Evolutionary conservation across 2,329 filamentous ascomycete genomes (phyloP), one percentile per base, ranked within the genome.

Genomic region (Aureobasidium lini): DNA sequence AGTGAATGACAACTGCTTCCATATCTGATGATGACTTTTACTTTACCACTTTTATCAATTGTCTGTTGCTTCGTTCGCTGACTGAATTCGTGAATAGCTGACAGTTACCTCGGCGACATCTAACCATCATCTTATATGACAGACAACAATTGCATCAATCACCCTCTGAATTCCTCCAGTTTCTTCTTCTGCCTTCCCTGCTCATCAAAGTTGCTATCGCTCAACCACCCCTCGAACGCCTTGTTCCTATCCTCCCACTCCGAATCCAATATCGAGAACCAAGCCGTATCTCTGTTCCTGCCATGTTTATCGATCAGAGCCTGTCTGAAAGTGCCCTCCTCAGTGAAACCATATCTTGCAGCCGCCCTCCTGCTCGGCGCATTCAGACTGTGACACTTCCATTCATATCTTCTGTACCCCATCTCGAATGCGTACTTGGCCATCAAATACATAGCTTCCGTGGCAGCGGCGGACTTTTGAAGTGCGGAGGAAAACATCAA

Each of bases 371-470:
- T 71, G 44, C 81, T 84, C 0, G 78, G 73, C 40, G 65, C 73
- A 66, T 87, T 87, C 13, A 84, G 69, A n/a, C 75, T 65, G 66
- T 87, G 78, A 53, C 81, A 83, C 65, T 87, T 87, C 84, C 84
- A 87, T 69, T 87, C 84, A 7, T 84, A 77, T 8, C 84, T 73
- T 4, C 78, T 68, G 65, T 82, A 84, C 0, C 78, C 76, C 23
- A 86, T 66, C 4, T 81, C 77, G 63, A 87, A 82, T 0, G 77
- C 76, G 56, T 82, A 73, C 39, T 72, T 72, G 43, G 81, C 75
- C n/a, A 85, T 67, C 2, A 87, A 70, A 61, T 80, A 85, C 62
- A 82, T 75, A 0, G 78, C 76, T 66, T 87, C 84, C 0, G 83
- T 87, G 0, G 82, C 79, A 6, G 74, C 76, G 0, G 75, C 75